Evolutionary conservation across 2,329 filamentous ascomycete species (phyloP), one percentile per base, ranked within the genome.

Genomic region (Fusarium nematophilum): DNA sequence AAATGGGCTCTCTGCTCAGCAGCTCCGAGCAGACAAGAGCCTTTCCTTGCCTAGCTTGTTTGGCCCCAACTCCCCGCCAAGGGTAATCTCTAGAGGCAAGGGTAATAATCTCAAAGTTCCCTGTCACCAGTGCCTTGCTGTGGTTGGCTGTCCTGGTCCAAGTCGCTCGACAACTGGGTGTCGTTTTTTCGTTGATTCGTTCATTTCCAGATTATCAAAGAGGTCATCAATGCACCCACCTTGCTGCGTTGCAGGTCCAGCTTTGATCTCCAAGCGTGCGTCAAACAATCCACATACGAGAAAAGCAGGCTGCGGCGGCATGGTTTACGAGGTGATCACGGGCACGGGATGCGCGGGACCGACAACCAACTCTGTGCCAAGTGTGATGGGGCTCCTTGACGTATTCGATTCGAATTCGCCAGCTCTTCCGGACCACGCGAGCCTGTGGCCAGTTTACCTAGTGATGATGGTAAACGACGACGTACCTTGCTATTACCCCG

Each of bases 271-370:
- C 44, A 37, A 14, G 33, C 23, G 23, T 56, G 46, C 48, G 37
- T 54, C 48, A 46, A 63, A 50, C 37, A 43, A 25, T 50, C 54
- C 44, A 62, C 58, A 60, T 67, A 66, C 59, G 59, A 63, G 60
- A 52, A 56, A 63, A 67, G 34, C 53, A 66, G 51, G 62, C 60
- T 65, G 60, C 62, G 59, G 59, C 56, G 57, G 47, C 54, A 68
- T 62, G 57, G 55, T 66, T 66, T 67, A 68, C 60, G 65, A 67
- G 65, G 63, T 54, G 50, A 57, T 42, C 38, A 46, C 49, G 57
- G 47, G 53, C 58, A 65, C 52, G 50, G 52, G 53, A 64, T 65
- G 33, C 17, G 49, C 57, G 33, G 53, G 45, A 57, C 36, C 25
- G 48, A 55, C 53, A 55, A 33, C 58, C 53, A 62, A 47, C 55